These are phyloP conservation scores for Chenopodium quinoa DNA, from an alignment of 148 eudicot genomes.

Conservation along the genomic window DNA sequence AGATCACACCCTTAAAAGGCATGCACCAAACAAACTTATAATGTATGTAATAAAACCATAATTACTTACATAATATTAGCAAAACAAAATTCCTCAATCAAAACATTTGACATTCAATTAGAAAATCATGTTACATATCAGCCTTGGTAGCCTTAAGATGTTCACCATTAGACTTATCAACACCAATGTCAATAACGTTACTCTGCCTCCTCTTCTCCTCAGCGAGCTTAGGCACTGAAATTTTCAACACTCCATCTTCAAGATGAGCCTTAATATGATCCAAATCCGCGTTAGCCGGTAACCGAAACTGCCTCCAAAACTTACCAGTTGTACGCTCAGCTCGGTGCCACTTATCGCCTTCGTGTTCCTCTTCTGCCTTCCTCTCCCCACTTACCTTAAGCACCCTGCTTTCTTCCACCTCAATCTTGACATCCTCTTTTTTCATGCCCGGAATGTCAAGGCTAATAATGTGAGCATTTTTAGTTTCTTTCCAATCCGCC, in stretches of 20 bases:
- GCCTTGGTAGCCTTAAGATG: slow-evolving; percentile 39
- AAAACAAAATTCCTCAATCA: too few relatives aligned
- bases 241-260: slow-evolving; percentile 58
- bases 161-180: slow-evolving; percentile 14
- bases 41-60: too few relatives aligned
- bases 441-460: slow-evolving; percentile 63
- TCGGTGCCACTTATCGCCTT: slow-evolving; percentile 66
- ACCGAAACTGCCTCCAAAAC: slow-evolving; percentile 64
- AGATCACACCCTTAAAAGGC: too few relatives aligned
- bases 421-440: slow-evolving; percentile 55
- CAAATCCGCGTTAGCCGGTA: slow-evolving; percentile 58
- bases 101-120: too few relatives aligned
- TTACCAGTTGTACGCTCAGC: slow-evolving; percentile 59
- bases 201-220: slow-evolving; percentile 51
- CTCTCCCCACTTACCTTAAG: slow-evolving; percentile 65
- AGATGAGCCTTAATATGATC: slow-evolving; percentile 44
- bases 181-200: slow-evolving; percentile 48
- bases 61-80: too few relatives aligned
- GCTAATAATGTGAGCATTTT: slow-evolving; percentile 41
- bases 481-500: slow-evolving; percentile 72
- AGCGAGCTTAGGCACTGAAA: slow-evolving; percentile 52
- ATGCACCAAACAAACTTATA: too few relatives aligned
- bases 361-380: slow-evolving; percentile 42
- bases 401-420: slow-evolving; percentile 62
- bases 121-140: slow-evolving; percentile 20